Evolutionary conservation across 805 yeast species (phyloP).

Genomic region (Saccharomyces eubayanus): DNA sequence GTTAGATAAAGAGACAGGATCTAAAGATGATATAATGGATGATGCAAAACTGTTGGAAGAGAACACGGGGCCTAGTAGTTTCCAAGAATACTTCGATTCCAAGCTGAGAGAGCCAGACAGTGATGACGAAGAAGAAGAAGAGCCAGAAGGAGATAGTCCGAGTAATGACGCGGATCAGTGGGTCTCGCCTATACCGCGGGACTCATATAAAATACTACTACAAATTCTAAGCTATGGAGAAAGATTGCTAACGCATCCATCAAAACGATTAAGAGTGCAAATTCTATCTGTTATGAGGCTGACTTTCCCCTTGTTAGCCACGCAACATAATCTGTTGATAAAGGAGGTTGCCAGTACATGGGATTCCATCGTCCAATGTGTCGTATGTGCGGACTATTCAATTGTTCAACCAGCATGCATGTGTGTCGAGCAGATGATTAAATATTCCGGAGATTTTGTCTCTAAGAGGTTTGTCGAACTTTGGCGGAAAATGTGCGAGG

Average conservation of each 20-base stretch:
- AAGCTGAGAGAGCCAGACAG: conserved; percentile 29
- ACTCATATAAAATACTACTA: conserved; percentile 49
- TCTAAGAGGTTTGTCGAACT: conserved; percentile 24
- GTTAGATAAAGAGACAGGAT: conserved; percentile 32
- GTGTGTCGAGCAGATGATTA: conserved; percentile 16
- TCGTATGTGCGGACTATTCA: conserved; percentile 16
- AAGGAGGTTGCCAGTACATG: conserved; percentile 29
- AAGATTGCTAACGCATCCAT: conserved; percentile 57
- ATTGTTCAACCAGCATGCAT: conserved; percentile 19
- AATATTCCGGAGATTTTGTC: conserved; percentile 20
- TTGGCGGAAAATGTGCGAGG: conserved; percentile 16
- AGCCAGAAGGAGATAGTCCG: conserved; percentile 10
- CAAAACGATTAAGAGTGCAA: conserved; percentile 46
- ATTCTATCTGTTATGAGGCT: conserved; percentile 43
- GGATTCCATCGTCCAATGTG: conserved; percentile 19
- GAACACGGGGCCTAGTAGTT: conserved; percentile 29
- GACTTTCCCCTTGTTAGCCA: conserved; percentile 46
- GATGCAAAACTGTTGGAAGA: conserved; percentile 6
- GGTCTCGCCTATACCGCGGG: conserved; percentile 58
- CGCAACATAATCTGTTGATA: conserved; percentile 29
- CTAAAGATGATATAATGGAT: conserved; percentile 13
- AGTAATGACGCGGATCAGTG: conserved; percentile 39
- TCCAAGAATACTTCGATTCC: conserved; percentile 34
- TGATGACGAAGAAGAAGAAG: conserved; percentile 30
- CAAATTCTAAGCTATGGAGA: conserved; percentile 64